Evolutionary conservation across 805 yeast genomes (phyloP).

Genomic region (Nakazawaea anatomiae): DNA sequence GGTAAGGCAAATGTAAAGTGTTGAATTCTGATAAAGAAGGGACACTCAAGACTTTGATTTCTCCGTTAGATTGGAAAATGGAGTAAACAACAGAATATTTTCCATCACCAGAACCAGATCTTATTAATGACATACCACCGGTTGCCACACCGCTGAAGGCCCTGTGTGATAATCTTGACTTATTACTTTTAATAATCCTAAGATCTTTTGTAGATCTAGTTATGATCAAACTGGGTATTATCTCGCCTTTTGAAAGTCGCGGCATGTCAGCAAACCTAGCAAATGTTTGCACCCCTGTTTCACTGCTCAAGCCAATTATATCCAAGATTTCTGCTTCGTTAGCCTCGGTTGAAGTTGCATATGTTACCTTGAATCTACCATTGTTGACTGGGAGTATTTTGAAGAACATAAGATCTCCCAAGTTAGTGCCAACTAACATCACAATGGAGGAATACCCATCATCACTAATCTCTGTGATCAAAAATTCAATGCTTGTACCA

Average conservation of each 20-base stretch:
- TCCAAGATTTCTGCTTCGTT: constrained; percentile 47
- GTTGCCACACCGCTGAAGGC: constrained; percentile 41
- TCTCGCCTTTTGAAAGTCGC: constrained; percentile 53
- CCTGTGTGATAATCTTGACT: constrained; percentile 58
- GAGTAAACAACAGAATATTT: constrained; percentile 23
- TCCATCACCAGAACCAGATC: constrained; percentile 15
- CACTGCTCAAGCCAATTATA: constrained; percentile 53
- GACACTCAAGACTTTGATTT: constrained; percentile 33
- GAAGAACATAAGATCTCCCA: constrained; percentile 64
- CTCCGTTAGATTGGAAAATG: constrained; percentile 21
- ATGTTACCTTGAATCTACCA: constrained; percentile 56
- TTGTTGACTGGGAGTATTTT: constrained; percentile 56
- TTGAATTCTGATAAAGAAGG: constrained; percentile 62
- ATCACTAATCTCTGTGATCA: constrained; percentile 61
- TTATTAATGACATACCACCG: constrained; percentile 45
- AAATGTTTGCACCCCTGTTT: constrained; percentile 55
- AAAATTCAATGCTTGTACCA: constrained; percentile 64
- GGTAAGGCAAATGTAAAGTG: constrained; percentile 37
- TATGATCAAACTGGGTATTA: constrained; percentile 57
- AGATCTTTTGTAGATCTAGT: constrained; percentile 54
- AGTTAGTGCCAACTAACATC: constrained; percentile 68
- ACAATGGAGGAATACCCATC: constrained; percentile 70
- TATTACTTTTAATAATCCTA: constrained; percentile 55
- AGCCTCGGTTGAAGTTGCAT: constrained; percentile 40
- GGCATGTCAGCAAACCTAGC: constrained; percentile 57